A percentile compares a stretch with the other conserved stretches of the same genome.
These are phyloP conservation scores for Colletotrichum gigasporum DNA, from an alignment of 2,329 filamentous ascomycete species.

Conservation along the genomic window DNA sequence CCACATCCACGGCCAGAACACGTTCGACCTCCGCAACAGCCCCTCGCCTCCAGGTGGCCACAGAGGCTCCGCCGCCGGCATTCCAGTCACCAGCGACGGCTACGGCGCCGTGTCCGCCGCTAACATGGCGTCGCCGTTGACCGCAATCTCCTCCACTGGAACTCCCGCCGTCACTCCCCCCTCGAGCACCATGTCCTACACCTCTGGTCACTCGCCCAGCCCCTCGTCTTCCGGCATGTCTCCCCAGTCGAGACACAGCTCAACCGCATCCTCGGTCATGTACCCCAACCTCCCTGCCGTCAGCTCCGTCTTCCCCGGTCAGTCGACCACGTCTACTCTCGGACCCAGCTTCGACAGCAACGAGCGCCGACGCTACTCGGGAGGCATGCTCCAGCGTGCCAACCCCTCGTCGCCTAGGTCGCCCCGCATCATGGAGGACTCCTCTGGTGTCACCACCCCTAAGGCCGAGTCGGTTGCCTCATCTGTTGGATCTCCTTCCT, in stretches of 20 bases:
- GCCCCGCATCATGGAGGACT: constrained; percentile 46
- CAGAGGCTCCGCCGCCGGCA: constrained; percentile 43
- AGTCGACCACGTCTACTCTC: constrained; percentile 75
- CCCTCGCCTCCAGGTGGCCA: constrained; percentile 59
- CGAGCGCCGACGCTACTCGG: constrained; percentile 72
- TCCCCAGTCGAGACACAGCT: constrained; percentile 70
- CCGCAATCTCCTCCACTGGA: constrained; percentile 68
- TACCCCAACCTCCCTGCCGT: constrained; percentile 81
- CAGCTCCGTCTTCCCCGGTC: constrained; percentile 73
- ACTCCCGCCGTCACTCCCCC: constrained; percentile 82
- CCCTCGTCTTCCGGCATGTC: constrained; percentile 78
- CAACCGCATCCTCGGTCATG: constrained; percentile 68
- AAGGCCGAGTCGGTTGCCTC: constrained; percentile 54
- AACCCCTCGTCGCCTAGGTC: constrained; percentile 53
- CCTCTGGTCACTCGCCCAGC: constrained; percentile 78
- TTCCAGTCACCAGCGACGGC: constrained; percentile 45
- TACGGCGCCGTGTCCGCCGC: constrained; percentile 58
- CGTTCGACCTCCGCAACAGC: constrained; percentile 66
- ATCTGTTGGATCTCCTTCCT: constrained; percentile 64
- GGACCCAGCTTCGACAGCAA: constrained; percentile 73
- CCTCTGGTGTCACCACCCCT: constrained; percentile 51
- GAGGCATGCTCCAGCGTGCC: constrained; percentile 72
- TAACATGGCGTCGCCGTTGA: constrained; percentile 70
- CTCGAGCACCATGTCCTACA: constrained; percentile 79
- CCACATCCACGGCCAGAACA: constrained; percentile 77